A percentile compares a stretch with the other conserved stretches of the same genome.
Conservation (phyloP, 2,329 filamentous ascomycete genomes). For the Penicillium sp. region DNA sequence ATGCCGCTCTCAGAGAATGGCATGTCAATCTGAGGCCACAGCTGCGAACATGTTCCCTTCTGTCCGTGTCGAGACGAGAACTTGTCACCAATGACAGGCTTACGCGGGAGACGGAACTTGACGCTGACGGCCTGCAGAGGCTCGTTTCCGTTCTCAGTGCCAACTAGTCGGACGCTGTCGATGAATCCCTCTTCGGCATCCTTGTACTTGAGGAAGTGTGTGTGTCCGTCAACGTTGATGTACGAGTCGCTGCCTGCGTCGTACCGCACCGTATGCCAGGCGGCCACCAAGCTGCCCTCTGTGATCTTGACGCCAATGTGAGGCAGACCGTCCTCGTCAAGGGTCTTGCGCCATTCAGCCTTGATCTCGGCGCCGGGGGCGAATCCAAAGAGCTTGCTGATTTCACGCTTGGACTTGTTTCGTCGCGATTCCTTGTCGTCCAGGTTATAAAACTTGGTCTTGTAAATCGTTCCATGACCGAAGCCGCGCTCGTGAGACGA, state of each 20-base stretch:
- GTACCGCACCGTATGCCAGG: conserved; percentile 81
- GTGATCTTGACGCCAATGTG: conserved; percentile 71
- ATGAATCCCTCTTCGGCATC: conserved; percentile 83
- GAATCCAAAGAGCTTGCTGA: conserved; percentile 86
- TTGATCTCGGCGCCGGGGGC: conserved; percentile 72
- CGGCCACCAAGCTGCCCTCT: conserved; percentile 80
- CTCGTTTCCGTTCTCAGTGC: conserved; percentile 76
- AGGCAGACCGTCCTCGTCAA: conserved; percentile 86
- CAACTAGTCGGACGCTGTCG: conserved; percentile 88
- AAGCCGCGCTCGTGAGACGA: conserved; percentile 94
- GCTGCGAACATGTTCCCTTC: conserved; percentile 94
- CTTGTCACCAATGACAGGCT: conserved; percentile 94
- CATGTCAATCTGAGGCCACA: conserved; percentile 92
- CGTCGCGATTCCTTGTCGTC: conserved; percentile 70
- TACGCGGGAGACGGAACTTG: conserved; percentile 86
- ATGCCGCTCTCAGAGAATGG: conserved; percentile 96
- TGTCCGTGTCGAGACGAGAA: conserved; percentile 98
- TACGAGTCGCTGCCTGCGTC: conserved; percentile 68
- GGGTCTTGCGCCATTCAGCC: conserved; percentile 63
- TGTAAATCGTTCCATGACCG: conserved; percentile 93
- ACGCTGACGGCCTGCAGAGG: conserved; percentile 84
- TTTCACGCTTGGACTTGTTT: conserved; percentile 61
- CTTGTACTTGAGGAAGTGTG: conserved; percentile 91
- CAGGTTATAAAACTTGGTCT: conserved; percentile 86
- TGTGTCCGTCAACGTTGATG: conserved; percentile 79